Evolutionary conservation across 2,329 filamentous ascomycete genomes (phyloP).

Genomic region (Alternaria burnsii): DNA sequence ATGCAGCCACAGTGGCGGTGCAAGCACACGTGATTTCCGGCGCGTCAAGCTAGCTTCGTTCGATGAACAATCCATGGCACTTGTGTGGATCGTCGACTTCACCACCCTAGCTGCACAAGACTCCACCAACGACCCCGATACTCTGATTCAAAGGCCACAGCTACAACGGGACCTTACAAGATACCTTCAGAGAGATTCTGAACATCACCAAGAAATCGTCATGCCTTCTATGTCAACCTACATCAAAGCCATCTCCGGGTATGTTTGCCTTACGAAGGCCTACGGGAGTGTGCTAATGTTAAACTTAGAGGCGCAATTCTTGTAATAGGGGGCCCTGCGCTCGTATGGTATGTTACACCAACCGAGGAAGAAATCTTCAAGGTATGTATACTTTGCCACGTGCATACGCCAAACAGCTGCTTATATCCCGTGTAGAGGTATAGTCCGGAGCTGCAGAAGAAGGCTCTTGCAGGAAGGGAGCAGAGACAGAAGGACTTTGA

Average conservation of each 20-base stretch:
- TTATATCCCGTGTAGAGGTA: slow-evolving; percentile 66
- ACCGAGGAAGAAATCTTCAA: slow-evolving; percentile 91
- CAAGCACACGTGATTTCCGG: not conserved
- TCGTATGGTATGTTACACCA: slow-evolving; percentile 81
- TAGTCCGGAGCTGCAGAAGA: slow-evolving; percentile 92
- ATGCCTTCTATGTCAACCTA: slow-evolving; percentile 44
- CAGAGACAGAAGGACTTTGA: slow-evolving; percentile 87
- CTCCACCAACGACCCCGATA: slow-evolving; percentile 8
- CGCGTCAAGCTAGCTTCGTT: slow-evolving; percentile 13
- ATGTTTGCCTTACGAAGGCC: slow-evolving; percentile 20
- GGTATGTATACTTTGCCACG: slow-evolving; percentile 47
- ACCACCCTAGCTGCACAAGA: slow-evolving; percentile 11
- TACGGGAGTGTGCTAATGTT: slow-evolving; percentile 29
- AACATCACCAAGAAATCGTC: slow-evolving; percentile 8
- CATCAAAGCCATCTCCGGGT: slow-evolving; percentile 48
- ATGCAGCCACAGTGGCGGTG: slow-evolving; percentile 9
- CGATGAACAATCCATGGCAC: slow-evolving; percentile 5
- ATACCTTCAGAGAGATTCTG: not conserved
- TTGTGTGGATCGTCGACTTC: slow-evolving; percentile 14
- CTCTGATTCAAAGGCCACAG: not conserved
- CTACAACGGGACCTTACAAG: not conserved
- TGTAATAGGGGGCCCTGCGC: slow-evolving; percentile 82
- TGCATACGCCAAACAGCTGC: slow-evolving; percentile 13
- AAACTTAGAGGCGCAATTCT: slow-evolving; percentile 70
- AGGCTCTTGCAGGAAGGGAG: slow-evolving; percentile 80